Conservation (phyloP, 2,329 filamentous ascomycete genomes). For the Microcyclospora tardicrescens region DNA sequence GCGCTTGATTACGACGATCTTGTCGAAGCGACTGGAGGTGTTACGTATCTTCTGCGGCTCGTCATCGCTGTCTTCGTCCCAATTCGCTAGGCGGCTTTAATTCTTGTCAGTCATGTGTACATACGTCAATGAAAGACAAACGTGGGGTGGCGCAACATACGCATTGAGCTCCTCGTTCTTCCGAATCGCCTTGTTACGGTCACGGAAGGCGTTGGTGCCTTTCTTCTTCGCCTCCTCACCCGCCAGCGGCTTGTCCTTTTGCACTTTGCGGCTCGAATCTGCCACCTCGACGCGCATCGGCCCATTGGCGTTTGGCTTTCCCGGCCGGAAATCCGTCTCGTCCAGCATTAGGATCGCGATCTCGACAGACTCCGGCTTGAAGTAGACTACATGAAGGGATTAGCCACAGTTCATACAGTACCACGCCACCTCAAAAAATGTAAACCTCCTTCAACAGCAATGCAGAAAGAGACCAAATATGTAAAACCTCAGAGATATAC, state of each 20-base stretch:
- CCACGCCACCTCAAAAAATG: background rate
- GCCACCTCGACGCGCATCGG: conserved; percentile 73
- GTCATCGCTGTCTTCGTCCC: conserved; percentile 67
- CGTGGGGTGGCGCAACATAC: conserved; percentile 24
- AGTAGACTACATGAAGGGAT: conserved; percentile 50
- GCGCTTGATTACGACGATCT: conserved; percentile 74
- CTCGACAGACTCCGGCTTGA: conserved; percentile 83
- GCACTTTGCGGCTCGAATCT: conserved; percentile 84
- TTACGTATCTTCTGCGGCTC: conserved; percentile 47
- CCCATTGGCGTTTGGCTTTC: conserved; percentile 39
- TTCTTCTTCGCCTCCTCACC: conserved; percentile 30
- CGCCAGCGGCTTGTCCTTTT: conserved; percentile 46
- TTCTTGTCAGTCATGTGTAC: background rate
- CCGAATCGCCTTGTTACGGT: conserved; percentile 71
- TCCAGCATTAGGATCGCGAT: conserved; percentile 72
- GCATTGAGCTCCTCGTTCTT: conserved; percentile 77
- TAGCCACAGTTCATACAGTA: background rate
- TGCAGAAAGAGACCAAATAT: too few relatives aligned
- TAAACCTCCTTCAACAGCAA: too few relatives aligned
- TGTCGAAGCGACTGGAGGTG: conserved; percentile 51
- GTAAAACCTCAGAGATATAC: background rate
- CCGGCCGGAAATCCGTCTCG: conserved; percentile 65
- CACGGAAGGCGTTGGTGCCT: conserved; percentile 30
- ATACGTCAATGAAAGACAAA: background rate
- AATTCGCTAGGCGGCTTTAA: conserved; percentile 73